phyloP scores from a whole-genome alignment of 257 asterid species.

The Solanum pimpinellifolium region DNA sequence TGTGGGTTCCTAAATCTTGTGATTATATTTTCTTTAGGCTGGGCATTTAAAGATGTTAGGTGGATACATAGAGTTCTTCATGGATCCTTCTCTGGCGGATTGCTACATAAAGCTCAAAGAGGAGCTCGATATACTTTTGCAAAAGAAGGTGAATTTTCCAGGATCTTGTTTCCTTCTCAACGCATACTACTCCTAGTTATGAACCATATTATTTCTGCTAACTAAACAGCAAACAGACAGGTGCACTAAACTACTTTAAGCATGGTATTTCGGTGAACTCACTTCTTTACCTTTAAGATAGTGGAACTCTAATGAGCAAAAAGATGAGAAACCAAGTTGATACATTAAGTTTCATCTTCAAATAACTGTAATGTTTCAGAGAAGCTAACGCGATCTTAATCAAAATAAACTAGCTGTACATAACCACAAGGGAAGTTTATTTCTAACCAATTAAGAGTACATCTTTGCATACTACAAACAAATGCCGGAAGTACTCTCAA shows the following conservation, averaged over 20 bases:
- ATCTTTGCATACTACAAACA: background rate
- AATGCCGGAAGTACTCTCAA: background rate
- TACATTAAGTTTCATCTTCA: background rate
- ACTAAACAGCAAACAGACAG: background rate
- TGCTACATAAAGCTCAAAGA: constrained; percentile 77
- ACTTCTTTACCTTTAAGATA: background rate
- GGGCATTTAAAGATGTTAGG: constrained; percentile 84
- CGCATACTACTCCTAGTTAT: background rate
- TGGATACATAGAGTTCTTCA: constrained; percentile 84
- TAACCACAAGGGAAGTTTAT: background rate
- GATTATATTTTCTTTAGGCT: constrained; percentile 31
- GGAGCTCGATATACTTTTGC: constrained; percentile 59
- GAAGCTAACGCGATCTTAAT: background rate
- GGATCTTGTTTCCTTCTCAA: background rate
- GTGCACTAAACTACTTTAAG: background rate
- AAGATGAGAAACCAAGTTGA: background rate
- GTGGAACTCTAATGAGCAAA: background rate
- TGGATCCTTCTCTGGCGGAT: constrained; percentile 81
- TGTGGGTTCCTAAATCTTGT: background rate
- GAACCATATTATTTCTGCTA: background rate
- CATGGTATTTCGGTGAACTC: background rate
- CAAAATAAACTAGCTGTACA: background rate
- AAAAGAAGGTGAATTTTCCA: constrained; percentile 45
- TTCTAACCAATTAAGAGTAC: background rate
- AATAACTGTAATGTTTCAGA: background rate